Evolutionary conservation across 2,329 filamentous ascomycete genomes (phyloP), one percentile per base, ranked within the genome.

Genomic region (Pseudocercospora eumusae): DNA sequence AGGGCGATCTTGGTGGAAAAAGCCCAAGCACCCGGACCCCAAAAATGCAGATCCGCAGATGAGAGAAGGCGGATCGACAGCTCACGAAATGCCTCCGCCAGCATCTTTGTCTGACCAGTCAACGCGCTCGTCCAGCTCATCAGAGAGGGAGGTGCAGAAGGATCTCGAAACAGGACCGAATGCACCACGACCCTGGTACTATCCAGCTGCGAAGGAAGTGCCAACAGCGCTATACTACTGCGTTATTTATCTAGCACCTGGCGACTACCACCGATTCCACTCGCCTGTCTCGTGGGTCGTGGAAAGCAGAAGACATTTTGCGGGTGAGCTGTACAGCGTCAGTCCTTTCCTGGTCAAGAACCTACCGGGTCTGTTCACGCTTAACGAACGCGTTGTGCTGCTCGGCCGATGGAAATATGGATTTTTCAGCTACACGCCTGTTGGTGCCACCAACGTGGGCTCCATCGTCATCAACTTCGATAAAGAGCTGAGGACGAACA

Each of bases 181-280:
- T 54, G 75, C 78, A 1, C 57, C 84, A 84, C 75, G 83, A 80
- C 75, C 79, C 0, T 83, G 80, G 80, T 82, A 81, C 75, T 76
- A 78, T 21, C 76, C 76, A 1, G 60, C 63, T n/a, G 62, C 64
- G 7, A 69, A 72, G 13, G 65, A 74, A 20, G 75, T 70, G 13
- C 80, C 79, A 2, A 91, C 88, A 4, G 86, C 88, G 9, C 84
- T 99, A 7, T 96, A 96, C 81, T 99, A 98, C 77, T 90, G 84
- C 64, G 96, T 99, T 66, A 87, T 99, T 73, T 99, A 99, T 78
- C 86, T 99, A 47, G 95, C 96, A 0, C 95, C 95, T 0, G 95
- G 95, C 55, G 96, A 99, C 80, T 99, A 99, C 79, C 95, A 99
- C 79, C 91, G 93, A 67, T 99, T 98, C 81, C 96, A 99, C 80